Conservation (phyloP, 805 yeast genomes). For the Myxozyma sirexii region DNA sequence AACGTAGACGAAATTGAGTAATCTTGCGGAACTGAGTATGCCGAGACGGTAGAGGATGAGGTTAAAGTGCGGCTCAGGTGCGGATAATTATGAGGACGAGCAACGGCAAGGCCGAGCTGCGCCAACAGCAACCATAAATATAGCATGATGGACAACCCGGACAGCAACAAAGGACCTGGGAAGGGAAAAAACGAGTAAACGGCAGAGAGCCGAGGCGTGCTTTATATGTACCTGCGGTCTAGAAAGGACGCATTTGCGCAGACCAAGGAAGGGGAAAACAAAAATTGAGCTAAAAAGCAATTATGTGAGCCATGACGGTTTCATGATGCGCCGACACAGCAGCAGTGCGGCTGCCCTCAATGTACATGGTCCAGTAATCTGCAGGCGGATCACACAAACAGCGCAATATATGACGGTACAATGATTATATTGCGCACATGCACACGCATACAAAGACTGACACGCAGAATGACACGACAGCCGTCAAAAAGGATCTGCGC, state of each 20-base stretch:
- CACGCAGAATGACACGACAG: too few relatives aligned
- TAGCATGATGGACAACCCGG: background rate
- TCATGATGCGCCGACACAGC: too few relatives aligned
- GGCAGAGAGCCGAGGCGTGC: background rate
- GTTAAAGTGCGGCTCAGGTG: background rate
- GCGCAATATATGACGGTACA: too few relatives aligned
- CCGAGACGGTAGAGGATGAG: background rate
- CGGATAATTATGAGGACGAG: background rate
- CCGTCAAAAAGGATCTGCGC: background rate
- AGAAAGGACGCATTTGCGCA: background rate
- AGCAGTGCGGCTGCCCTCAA: too few relatives aligned
- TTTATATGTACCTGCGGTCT: too few relatives aligned
- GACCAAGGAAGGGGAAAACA: background rate
- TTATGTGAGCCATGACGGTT: too few relatives aligned
- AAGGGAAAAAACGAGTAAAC: background rate
- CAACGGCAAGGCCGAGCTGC: background rate
- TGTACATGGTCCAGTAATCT: too few relatives aligned
- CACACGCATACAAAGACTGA: too few relatives aligned
- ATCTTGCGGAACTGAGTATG: conserved; percentile 6
- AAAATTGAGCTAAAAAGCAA: too few relatives aligned
- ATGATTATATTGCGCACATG: too few relatives aligned
- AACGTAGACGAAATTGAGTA: conserved; percentile 8
- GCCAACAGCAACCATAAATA: background rate
- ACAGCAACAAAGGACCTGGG: background rate
- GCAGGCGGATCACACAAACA: too few relatives aligned